phyloP scores from a whole-genome alignment of 805 yeast species.

The Suhomyces sp. region DNA sequence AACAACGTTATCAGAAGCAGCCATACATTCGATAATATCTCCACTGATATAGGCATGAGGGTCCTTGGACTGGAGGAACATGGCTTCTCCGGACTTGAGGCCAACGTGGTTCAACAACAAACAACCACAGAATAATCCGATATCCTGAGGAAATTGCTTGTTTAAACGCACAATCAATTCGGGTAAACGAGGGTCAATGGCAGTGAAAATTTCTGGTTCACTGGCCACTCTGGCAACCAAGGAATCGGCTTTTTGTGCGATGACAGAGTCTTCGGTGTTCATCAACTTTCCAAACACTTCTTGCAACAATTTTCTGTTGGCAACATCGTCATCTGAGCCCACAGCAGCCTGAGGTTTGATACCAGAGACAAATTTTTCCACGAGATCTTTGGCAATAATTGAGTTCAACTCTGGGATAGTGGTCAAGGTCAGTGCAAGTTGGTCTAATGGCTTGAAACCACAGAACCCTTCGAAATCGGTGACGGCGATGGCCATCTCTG shows the following conservation, averaged over 20 bases:
- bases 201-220: slow-evolving; percentile 58
- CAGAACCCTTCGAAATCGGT: slow-evolving; percentile 97
- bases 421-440: slow-evolving; percentile 66
- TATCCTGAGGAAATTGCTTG: slow-evolving; percentile 87
- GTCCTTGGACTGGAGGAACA: slow-evolving; percentile 93
- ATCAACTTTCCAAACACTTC: slow-evolving; percentile 77
- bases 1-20: slow-evolving; percentile 97
- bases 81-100: slow-evolving; percentile 87
- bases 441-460: slow-evolving; percentile 89
- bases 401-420: slow-evolving; percentile 74
- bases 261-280: slow-evolving; percentile 68
- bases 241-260: slow-evolving; percentile 56
- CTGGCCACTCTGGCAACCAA: slow-evolving; percentile 64
- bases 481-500: slow-evolving; percentile 99
- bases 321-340: slow-evolving; percentile 53
- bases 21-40: slow-evolving; percentile 99
- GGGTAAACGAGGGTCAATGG: slow-evolving; percentile 53
- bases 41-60: slow-evolving; percentile 98
- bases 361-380: slow-evolving; percentile 51
- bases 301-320: slow-evolving; percentile 68
- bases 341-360: slow-evolving; percentile 44
- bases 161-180: slow-evolving; percentile 74
- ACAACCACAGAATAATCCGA: slow-evolving; percentile 96
- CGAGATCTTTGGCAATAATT: slow-evolving; percentile 64
- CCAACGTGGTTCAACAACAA: slow-evolving; percentile 84